Evolutionary conservation across 202 grass and related monocot genomes (phyloP), one percentile per base, ranked within the genome.

Genomic region (Elaeis oleifera): DNA sequence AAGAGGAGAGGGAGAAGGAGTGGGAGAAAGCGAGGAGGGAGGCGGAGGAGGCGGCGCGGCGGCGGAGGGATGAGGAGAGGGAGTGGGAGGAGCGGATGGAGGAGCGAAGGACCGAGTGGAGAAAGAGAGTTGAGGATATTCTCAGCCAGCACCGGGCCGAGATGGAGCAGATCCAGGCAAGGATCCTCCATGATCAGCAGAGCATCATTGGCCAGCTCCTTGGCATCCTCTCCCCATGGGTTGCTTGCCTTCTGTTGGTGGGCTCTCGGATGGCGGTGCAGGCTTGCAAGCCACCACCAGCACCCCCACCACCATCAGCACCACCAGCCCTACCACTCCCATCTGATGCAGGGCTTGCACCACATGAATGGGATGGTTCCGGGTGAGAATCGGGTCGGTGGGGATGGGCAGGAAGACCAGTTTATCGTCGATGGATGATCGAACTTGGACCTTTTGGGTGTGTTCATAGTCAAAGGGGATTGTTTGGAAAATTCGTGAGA

Each of bases 181-280:
- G 53, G 4, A 69, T 69, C 66, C 29, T 69, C 53, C 66, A 69
- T 13, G 53, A 69, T 5, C 66, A 69, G 19, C 66, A 69, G 19
- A 57, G 13, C 31, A 15, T 69, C 18, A 15, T 69, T 8, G 52
- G 19, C 14, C 66, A 69, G 29, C 52, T 69, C 5, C 53, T 69
- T 1, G 66, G 66, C 16, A 18, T 57, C 18, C 19, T 58, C 5
- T 69, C 53, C 11, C 51, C 57, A 4, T 58, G 66, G 66, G 53
- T 11, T 1, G 50, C 50, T 4, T 28, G 50, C 50, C 29, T 15
- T 18, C 31, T 4, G 53, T 55, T 31, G 66, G 53, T 14, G 66
- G 66, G 11, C 18, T 69, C 29, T 44, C 66, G 0, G 66, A 69
- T 7, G 66, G 66, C 14, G 19, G 18, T 18, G 29, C 27, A 6